Evolutionary conservation across 2,329 filamentous ascomycete genomes (phyloP), one percentile per base, ranked within the genome.

Genomic region (Sarocladiaceae sp.): DNA sequence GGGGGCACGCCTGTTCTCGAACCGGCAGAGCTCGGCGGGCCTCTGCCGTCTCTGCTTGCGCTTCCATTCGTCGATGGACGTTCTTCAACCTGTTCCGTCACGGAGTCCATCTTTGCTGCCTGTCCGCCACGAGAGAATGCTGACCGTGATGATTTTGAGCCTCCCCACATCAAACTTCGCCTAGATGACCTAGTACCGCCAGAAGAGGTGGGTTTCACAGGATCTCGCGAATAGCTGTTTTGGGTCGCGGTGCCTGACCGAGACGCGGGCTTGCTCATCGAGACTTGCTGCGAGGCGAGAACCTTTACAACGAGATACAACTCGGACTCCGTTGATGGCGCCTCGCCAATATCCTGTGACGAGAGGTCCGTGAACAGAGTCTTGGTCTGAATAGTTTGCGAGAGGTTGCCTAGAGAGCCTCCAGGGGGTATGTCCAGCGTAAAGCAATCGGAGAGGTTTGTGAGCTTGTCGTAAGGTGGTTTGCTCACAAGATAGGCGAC

Each of bases 301-400:
- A 96, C 78, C 55, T 86, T 88, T 51, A 93, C 84, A 3, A 96
- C 82, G 2, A 98, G 73, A 59, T 86, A 96, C 16, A 97, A 66
- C 43, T 88, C 84, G 3, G 79, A 78, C 39, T 85, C 84, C 7
- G 78, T 74, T 3, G 83, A 72, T 1, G 74, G 68, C 1, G 69
- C 61, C 40, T 82, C 79, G 19, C 80, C 80, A 47, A 82, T 74
- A 55, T 96, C 90, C 40, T 82, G 76, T 1, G 86, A 78, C 31
- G 82, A 88, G 15, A 98, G 69, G 55, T 97, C 89, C 3, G 88
- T 83, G 53, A 97, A 96, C 2, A 98, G 72, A 0, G 89, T 94
- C 57, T 85, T 88, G 58, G 90, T 78, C 57, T 83, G 83, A 18
- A 78, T 75, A 50, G 79, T 78, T 43, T 81, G 76, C 9, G 76